Base-by-base conservation (phyloP, 768 basidiomycete genomes). In the Cubamyces sp. region DNA sequence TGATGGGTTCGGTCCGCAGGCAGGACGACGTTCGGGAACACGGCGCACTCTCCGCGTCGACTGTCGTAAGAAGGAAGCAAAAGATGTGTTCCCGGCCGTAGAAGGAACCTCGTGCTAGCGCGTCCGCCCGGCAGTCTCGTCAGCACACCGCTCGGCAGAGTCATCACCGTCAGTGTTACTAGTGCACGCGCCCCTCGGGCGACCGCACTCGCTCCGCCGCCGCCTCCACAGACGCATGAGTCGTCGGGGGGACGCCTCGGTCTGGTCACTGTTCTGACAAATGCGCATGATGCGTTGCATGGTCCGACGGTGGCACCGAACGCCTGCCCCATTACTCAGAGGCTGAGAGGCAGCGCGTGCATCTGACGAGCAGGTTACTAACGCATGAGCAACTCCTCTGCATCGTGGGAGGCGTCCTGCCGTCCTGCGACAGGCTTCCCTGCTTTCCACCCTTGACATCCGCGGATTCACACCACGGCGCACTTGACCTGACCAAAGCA, bases 71-170 rank as follows among this genome's bases (percentile, higher is more conserved):
- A 16, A 19, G 42, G 25, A 28, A 16, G 48, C 48, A 16, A 43
- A 28, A 56, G 43, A 30, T 11, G 30, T 48, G 7, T 3, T 26
- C 47, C 47, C n/a, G 34, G 54, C n/a, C 28, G 43, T 12, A 9
- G 28, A 23, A 7, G 46, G 45, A 48, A 47, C 56, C 56, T 57
- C 46, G 47, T 57, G 56, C 56, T 57, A 57, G 37, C 42, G 40
- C 26, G 40, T 19, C 40, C 41, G 41, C 23, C 34, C 34, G n/a
- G 5, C 34, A 8, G 46, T 6, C 39, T 37, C 45, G 37, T 43
- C 25, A 23, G 14, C 25, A 28, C 25, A 28, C 2, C 14, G 18
- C n/a, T 41, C 46, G 46, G 46, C 34, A 26, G 23, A 39, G 9
- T 18, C 46, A 47, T 23, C 16, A 15, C 19, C 19, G 19, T 41